Conservation (phyloP, 1,284 basidiomycete species). For the Mixia osmundae region DNA sequence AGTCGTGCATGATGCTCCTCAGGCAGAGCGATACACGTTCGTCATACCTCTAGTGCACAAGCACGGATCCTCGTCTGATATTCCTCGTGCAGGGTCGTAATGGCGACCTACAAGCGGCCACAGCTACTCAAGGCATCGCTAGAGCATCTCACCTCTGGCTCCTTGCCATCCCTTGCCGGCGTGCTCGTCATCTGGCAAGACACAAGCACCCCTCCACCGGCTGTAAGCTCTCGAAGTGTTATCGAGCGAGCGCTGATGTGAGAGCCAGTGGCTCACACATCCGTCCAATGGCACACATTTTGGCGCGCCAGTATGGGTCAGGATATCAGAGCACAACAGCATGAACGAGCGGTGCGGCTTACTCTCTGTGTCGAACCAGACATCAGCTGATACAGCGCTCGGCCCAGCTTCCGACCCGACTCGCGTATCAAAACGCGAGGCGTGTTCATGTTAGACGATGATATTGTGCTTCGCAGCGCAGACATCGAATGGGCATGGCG, state of each 20-base stretch:
- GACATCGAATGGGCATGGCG: constrained; percentile 10
- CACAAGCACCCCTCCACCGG: not conserved
- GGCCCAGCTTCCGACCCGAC: too few relatives aligned
- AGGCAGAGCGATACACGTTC: too few relatives aligned
- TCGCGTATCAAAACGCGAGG: constrained; percentile 7
- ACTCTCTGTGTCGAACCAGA: constrained; percentile 7
- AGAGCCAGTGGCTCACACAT: constrained; percentile 1
- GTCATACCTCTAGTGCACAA: too few relatives aligned
- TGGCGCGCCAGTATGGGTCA: constrained; percentile 8
- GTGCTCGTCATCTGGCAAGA: constrained; percentile 15
- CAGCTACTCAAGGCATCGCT: constrained; percentile 7
- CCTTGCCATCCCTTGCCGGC: constrained; percentile 10
- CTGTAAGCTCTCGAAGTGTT: too few relatives aligned
- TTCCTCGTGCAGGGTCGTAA: constrained; percentile 9
- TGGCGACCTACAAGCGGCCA: constrained; percentile 14
- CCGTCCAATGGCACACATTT: constrained; percentile 2
- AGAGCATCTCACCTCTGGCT: constrained; percentile 9
- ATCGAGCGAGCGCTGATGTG: too few relatives aligned
- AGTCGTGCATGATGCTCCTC: too few relatives aligned
- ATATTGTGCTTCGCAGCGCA: constrained; percentile 9
- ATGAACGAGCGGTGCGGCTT: constrained; percentile 16
- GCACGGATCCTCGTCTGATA: too few relatives aligned
- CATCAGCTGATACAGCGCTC: too few relatives aligned
- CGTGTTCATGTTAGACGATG: constrained; percentile 15
- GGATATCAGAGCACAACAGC: constrained; percentile 10